Percentiles rank a stretch among this genome's conserved stretches.
Evolutionary conservation across 345 rosid genomes (phyloP).

Genomic region (Populus deltoides): DNA sequence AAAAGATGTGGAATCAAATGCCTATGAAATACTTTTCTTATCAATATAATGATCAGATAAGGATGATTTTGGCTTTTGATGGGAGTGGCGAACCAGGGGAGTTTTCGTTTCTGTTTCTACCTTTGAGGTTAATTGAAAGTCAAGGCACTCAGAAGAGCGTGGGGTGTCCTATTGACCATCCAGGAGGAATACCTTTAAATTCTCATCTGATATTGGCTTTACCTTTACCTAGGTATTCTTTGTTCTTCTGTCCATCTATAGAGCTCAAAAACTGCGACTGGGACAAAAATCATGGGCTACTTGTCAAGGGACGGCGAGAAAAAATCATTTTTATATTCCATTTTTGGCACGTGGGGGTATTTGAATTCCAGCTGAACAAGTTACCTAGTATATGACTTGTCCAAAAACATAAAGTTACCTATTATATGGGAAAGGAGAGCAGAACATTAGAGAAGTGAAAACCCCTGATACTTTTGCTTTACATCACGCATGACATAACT

Average conservation of each 20-base stretch:
- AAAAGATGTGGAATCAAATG: not conserved
- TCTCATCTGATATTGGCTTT: conserved; percentile 9
- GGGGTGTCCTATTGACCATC: conserved; percentile 41
- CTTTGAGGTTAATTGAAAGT: conserved; percentile 30
- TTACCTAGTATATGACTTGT: conserved; percentile 37
- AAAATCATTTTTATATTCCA: conserved; percentile 6
- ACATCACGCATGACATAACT: conserved; percentile 50
- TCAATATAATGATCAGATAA: conserved; percentile 3
- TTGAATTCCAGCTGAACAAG: conserved; percentile 67
- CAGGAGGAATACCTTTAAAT: conserved; percentile 1
- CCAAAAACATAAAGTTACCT: conserved; percentile 9
- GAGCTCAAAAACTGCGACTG: conserved; percentile 13
- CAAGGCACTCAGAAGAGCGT: conserved; percentile 33
- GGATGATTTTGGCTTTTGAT: conserved; percentile 12
- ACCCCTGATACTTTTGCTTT: conserved; percentile 34
- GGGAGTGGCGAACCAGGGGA: conserved; percentile 11
- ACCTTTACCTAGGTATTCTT: conserved; percentile 10
- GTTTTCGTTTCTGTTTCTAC: conserved; percentile 14
- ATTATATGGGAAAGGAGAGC: conserved; percentile 29
- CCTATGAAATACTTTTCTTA: not conserved
- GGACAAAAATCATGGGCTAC: conserved; percentile 23
- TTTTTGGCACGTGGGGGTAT: conserved; percentile 51
- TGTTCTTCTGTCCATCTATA: conserved; percentile 16
- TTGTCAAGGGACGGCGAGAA: conserved; percentile 11
- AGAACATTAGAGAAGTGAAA: conserved; percentile 21